Conservation (phyloP, 2,329 filamentous ascomycete genomes). For the Neospermospora avenae region DNA sequence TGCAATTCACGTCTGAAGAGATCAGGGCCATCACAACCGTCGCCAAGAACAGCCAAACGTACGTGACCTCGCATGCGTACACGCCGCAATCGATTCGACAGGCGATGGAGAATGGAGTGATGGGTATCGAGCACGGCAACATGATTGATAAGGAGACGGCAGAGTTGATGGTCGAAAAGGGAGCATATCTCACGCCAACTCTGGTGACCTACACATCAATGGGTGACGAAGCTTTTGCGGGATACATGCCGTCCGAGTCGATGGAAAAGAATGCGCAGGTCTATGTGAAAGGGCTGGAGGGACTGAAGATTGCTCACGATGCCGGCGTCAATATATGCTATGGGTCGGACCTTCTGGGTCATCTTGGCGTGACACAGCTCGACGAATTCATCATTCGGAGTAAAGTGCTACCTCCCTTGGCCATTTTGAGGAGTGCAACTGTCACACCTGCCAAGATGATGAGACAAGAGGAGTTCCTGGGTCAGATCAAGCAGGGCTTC, state of each 20-base stretch:
- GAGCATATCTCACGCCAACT: slow-evolving; percentile 51
- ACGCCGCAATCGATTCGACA: slow-evolving; percentile 52
- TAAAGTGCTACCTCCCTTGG: slow-evolving; percentile 40
- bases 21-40: slow-evolving; percentile 51
- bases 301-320: slow-evolving; percentile 46
- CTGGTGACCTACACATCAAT: slow-evolving; percentile 50
- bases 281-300: slow-evolving; percentile 43
- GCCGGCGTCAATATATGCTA: slow-evolving; percentile 55
- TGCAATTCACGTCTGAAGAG: slow-evolving; percentile 56
- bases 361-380: slow-evolving; percentile 46
- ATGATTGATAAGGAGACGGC: slow-evolving; percentile 58
- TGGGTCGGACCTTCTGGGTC: slow-evolving; percentile 52
- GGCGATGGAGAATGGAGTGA: slow-evolving; percentile 51
- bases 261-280: slow-evolving; percentile 50
- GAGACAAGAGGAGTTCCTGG: slow-evolving; percentile 44
- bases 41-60: slow-evolving; percentile 47
- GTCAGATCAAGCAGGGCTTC: slow-evolving; percentile 48
- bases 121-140: slow-evolving; percentile 57
- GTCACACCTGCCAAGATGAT: slow-evolving; percentile 51
- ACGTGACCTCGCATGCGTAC: slow-evolving; percentile 57
- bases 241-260: slow-evolving; percentile 43
- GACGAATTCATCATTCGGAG: slow-evolving; percentile 47
- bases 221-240: slow-evolving; percentile 42
- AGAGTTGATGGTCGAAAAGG: slow-evolving; percentile 47
- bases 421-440: slow-evolving; percentile 49